Base-by-base conservation (phyloP, 441 rosid genomes). In the Gossypium trilobum region DNA sequence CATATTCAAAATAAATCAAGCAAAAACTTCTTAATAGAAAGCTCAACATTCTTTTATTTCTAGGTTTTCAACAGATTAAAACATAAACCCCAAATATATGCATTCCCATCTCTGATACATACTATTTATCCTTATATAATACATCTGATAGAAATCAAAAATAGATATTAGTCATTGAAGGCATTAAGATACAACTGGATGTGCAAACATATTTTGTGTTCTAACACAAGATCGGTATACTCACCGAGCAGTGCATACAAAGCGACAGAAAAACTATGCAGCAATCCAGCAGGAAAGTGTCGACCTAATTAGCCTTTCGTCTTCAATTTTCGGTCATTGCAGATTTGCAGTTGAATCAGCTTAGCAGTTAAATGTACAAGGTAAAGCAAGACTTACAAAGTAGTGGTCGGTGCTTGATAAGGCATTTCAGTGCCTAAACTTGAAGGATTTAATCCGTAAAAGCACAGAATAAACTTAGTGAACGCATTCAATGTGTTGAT, bases 331-430 rank as follows among this genome's bases (percentile, higher is more conserved):
- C 78, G 54, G 82, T 85, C 68, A 78, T 76, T 51, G 74, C 59
- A 78, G 79, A 39, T 39, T 36, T 39, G 44, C 11, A 39, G 44
- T 76, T 25, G 72, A 77, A 74, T 79, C 75, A 73, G 74, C 73
- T 50, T 60, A 61, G 74, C 56, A 62, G 81, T 74, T 72, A 72
- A 72, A 77, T 82, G 74, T 77, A 82, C 84, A 80, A 74, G 73
- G 29, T 33, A 13, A 44, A 59, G 70, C 70, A 42, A 69, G 71
- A 48, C 48, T 14, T 19, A 20, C 16, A 10, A 51, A 51, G 42
- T 9, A 67, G 29, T 23, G 16, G 36, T 61, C 27, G 14, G 66
- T 44, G 73, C 69, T 33, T 5, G 58, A 20, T 13, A 13, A 5
- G 8, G 46, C 67, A 13, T 50, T 48, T 13, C 74, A 73, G 71